Evolutionary conservation across 1,284 basidiomycete species (phyloP).

Genomic region (Ustilago bromivora): DNA sequence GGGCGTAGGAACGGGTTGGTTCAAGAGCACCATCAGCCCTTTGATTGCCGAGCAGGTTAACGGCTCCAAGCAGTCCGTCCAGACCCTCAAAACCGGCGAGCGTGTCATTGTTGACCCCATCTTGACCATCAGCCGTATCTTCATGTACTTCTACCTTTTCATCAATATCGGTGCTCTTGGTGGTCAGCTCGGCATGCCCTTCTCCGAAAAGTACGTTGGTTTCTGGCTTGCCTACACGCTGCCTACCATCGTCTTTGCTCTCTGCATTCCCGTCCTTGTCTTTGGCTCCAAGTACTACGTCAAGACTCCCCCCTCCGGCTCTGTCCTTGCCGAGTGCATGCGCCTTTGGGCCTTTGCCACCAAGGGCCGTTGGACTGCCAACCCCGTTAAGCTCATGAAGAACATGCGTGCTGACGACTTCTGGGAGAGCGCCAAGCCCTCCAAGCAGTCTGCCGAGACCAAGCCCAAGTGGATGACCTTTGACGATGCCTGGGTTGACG

Average conservation of each 20-base stretch:
- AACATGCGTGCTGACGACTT: constrained; percentile 75
- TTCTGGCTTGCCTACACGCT: constrained; percentile 71
- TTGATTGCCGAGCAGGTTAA: constrained; percentile 72
- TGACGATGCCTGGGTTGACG: constrained; percentile 78
- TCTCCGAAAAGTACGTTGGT: constrained; percentile 70
- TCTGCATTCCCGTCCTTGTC: constrained; percentile 78
- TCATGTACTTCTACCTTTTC: constrained; percentile 68
- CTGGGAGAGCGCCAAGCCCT: constrained; percentile 83
- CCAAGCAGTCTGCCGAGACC: constrained; percentile 70
- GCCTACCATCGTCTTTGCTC: constrained; percentile 71
- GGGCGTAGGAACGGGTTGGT: constrained; percentile 77
- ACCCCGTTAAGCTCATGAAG: constrained; percentile 64
- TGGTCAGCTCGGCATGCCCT: constrained; percentile 71
- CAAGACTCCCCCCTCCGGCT: constrained; percentile 80
- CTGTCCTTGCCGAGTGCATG: constrained; percentile 76
- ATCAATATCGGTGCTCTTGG: constrained; percentile 68
- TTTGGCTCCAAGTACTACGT: constrained; percentile 78
- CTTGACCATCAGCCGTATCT: constrained; percentile 73
- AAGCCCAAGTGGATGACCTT: constrained; percentile 71
- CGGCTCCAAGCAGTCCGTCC: constrained; percentile 58
- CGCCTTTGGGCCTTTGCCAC: constrained; percentile 66
- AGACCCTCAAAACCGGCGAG: constrained; percentile 75
- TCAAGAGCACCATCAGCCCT: constrained; percentile 74
- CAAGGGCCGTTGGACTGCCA: constrained; percentile 68
- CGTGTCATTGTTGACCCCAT: constrained; percentile 84